These are phyloP conservation scores for Rhododendron griersonianum DNA, from an alignment of 148 eudicot genomes.

Conservation along the genomic window DNA sequence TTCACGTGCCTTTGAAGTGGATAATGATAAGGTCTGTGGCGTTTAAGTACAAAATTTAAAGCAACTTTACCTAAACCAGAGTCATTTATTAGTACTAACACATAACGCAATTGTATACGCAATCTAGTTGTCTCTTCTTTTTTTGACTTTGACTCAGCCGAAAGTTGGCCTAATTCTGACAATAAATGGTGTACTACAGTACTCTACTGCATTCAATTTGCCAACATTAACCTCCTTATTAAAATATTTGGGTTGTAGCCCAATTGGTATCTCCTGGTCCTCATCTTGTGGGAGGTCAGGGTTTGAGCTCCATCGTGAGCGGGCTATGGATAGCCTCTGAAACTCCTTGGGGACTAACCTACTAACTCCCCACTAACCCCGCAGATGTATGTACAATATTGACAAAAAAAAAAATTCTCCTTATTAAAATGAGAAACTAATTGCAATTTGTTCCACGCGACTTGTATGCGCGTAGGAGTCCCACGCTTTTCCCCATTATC, in stretches of 20 bases:
- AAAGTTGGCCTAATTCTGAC: background rate
- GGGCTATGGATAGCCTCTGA: too few relatives aligned
- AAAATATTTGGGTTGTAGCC: too few relatives aligned
- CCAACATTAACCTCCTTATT: background rate
- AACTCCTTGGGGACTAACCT: too few relatives aligned
- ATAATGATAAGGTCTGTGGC: background rate
- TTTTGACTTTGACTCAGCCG: background rate
- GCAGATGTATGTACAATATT: too few relatives aligned
- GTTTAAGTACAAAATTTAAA: background rate
- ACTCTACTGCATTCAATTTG: background rate
- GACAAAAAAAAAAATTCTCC: background rate
- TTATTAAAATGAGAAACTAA: background rate
- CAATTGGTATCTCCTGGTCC: too few relatives aligned
- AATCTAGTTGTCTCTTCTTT: background rate
- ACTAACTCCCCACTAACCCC: too few relatives aligned
- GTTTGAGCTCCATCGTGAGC: too few relatives aligned
- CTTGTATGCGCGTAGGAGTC: background rate
- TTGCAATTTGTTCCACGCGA: background rate
- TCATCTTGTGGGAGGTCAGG: too few relatives aligned
- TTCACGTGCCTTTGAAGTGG: background rate
- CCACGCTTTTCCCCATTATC: background rate
- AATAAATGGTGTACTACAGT: background rate
- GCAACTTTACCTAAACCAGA: background rate
- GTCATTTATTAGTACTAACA: background rate
- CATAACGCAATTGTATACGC: background rate